Evolutionary conservation across 2,329 filamentous ascomycete species (phyloP).

Genomic region (Kalmusia sp.): DNA sequence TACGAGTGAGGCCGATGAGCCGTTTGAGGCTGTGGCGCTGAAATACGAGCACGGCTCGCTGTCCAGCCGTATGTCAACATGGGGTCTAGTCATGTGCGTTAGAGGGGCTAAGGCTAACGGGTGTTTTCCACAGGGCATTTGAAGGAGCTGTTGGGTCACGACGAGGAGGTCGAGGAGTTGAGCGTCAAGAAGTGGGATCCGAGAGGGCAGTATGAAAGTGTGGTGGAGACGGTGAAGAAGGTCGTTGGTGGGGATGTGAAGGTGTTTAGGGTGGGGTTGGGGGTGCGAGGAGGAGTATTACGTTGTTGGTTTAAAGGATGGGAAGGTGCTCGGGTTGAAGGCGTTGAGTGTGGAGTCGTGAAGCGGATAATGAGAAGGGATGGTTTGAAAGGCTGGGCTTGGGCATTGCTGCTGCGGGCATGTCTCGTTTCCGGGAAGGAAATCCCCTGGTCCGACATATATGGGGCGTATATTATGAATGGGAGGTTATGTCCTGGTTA

Average conservation of each 20-base stretch:
- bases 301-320: slow-evolving; percentile 70
- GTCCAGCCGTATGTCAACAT: too few species aligned
- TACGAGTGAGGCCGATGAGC: slow-evolving; percentile 83
- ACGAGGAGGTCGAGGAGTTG: slow-evolving; percentile 68
- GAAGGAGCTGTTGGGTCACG: slow-evolving; percentile 67
- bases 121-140: slow-evolving; percentile 71
- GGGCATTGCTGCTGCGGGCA: too few species aligned
- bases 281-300: slow-evolving; percentile 79
- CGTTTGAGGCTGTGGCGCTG: slow-evolving; percentile 78
- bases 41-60: too few species aligned
- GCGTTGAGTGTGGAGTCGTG: slow-evolving; percentile 74
- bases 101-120: slow-evolving; percentile 14
- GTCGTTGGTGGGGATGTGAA: slow-evolving; percentile 73
- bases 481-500: too few species aligned
- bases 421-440: too few species aligned
- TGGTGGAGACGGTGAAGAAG: slow-evolving; percentile 73
- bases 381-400: too few species aligned
- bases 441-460: too few species aligned
- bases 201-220: slow-evolving; percentile 70
- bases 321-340: slow-evolving; percentile 77
- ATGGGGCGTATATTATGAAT: too few species aligned
- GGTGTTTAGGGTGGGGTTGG: slow-evolving; percentile 74
- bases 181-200: slow-evolving; percentile 77
- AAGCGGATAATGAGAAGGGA: too few species aligned
- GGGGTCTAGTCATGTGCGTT: too few species aligned